Evolutionary conservation across 164 flowering plant species (phyloP).

Genomic region (Liquidambar formosana): DNA sequence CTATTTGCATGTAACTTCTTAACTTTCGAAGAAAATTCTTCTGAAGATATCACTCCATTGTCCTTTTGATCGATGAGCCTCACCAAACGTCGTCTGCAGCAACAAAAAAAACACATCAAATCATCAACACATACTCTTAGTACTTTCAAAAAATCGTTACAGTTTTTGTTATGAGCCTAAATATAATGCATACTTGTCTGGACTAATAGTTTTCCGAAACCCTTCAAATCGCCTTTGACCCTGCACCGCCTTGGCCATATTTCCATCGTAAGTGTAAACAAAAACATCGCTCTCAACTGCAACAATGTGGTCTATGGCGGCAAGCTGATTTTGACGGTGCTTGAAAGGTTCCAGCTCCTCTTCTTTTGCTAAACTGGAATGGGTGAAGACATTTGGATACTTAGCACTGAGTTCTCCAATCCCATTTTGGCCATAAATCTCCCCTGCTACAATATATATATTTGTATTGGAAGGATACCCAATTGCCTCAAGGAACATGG

Average conservation of each 20-base stretch:
- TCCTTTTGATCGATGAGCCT: conserved; percentile 40
- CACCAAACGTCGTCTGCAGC: conserved; percentile 36
- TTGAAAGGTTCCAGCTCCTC: conserved; percentile 41
- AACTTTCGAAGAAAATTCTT: conserved; percentile 29
- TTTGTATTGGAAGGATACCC: conserved; percentile 41
- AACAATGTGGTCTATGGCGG: conserved; percentile 52
- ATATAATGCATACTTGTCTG: conserved; percentile 36
- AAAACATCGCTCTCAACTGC: conserved; percentile 52
- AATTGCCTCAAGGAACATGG: conserved; percentile 46
- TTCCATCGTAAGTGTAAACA: conserved; percentile 46
- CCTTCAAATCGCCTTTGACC: conserved; percentile 51
- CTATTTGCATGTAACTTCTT: conserved; percentile 32
- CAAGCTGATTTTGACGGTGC: conserved; percentile 37
- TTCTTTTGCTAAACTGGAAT: conserved; percentile 36
- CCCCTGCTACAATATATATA: conserved; percentile 56
- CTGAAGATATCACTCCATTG: conserved; percentile 30
- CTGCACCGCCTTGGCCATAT: conserved; percentile 54
- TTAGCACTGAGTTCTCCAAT: conserved; percentile 23
- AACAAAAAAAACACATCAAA: neutral
- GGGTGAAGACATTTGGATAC: conserved; percentile 41
- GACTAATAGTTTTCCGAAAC: conserved; percentile 41
- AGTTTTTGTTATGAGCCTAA: neutral
- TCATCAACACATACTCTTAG: neutral
- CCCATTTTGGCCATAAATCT: conserved; percentile 46
- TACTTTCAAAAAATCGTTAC: too few relatives aligned